These are phyloP conservation scores for Nitzschia sp. DNA, from an alignment of 108 stramenopile genomes.

Conservation along the genomic window DNA sequence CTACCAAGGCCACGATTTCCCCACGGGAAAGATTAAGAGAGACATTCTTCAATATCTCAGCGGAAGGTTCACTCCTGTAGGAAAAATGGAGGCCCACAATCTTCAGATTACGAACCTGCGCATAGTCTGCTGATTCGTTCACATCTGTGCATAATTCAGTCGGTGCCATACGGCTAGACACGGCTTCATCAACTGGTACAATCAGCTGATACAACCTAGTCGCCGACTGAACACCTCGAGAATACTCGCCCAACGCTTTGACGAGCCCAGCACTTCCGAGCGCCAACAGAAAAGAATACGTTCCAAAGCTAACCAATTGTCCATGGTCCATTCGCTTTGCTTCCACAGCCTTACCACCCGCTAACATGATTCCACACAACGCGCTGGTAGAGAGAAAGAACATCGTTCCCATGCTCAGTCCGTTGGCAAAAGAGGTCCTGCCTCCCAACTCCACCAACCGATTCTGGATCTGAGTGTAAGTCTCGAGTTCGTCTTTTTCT, in stretches of 20 bases:
- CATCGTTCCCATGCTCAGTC: constrained; percentile 83
- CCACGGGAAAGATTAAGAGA: constrained; percentile 74
- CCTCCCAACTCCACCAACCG: constrained; percentile 52
- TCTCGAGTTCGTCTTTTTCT: constrained; percentile 67
- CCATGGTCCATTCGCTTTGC: constrained; percentile 74
- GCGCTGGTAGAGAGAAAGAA: constrained; percentile 75
- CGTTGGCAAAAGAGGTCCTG: constrained; percentile 63
- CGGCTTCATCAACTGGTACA: not conserved
- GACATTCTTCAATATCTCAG: constrained; percentile 64
- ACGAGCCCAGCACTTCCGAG: constrained; percentile 82
- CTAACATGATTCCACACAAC: constrained; percentile 70
- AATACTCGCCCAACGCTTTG: constrained; percentile 64
- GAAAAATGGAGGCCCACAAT: constrained; percentile 69
- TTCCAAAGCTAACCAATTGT: constrained; percentile 77
- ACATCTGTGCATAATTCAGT: not conserved
- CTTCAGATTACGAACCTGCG: constrained; percentile 52
- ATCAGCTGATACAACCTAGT: constrained; percentile 47
- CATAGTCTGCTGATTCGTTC: constrained; percentile 12
- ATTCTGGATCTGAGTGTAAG: constrained; percentile 60
- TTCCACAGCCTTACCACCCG: constrained; percentile 72
- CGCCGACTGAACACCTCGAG: constrained; percentile 66
- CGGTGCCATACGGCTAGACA: not conserved
- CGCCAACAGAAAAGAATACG: constrained; percentile 85
- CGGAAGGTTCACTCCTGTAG: constrained; percentile 51
- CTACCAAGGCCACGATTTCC: constrained; percentile 88